phyloP scores from a whole-genome alignment of 768 basidiomycete genomes.

The Dentipellis fragilis region DNA sequence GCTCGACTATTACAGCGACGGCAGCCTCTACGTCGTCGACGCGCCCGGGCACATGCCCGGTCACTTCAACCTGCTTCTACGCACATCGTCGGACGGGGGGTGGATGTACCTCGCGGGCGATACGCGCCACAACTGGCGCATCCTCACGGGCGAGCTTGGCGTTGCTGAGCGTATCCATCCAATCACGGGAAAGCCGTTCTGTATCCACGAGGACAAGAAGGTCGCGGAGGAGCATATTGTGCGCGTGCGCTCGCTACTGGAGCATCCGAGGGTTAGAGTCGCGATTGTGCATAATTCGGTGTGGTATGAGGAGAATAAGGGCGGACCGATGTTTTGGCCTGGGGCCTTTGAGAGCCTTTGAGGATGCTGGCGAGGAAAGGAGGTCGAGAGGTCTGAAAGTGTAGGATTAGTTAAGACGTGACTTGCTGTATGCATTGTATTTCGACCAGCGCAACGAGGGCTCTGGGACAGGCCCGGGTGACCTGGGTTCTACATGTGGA shows the following conservation, averaged over 20 bases:
- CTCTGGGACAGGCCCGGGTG: too few species aligned
- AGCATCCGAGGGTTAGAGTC: neutral
- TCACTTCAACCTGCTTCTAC: conserved; percentile 9
- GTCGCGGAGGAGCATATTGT: neutral
- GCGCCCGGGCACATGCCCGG: conserved; percentile 12
- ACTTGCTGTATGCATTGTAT: too few species aligned
- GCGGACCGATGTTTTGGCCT: neutral
- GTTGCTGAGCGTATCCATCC: neutral
- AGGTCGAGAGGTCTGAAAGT: too few species aligned
- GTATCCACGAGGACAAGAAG: neutral
- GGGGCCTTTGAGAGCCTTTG: neutral
- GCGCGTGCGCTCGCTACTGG: neutral
- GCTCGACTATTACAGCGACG: conserved; percentile 10
- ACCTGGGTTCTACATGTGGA: too few species aligned
- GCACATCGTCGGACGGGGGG: neutral
- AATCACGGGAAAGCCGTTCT: neutral
- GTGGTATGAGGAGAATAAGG: conserved; percentile 7
- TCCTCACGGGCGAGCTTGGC: neutral
- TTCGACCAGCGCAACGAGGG: too few species aligned
- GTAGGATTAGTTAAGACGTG: too few species aligned
- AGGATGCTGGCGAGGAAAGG: neutral
- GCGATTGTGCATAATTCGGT: conserved; percentile 10
- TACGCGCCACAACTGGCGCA: conserved; percentile 6
- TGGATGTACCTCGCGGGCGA: conserved; percentile 12
- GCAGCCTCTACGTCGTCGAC: conserved; percentile 11